phyloP scores from a whole-genome alignment of 2,329 filamentous ascomycete species.

The Trichoderma sp. region DNA sequence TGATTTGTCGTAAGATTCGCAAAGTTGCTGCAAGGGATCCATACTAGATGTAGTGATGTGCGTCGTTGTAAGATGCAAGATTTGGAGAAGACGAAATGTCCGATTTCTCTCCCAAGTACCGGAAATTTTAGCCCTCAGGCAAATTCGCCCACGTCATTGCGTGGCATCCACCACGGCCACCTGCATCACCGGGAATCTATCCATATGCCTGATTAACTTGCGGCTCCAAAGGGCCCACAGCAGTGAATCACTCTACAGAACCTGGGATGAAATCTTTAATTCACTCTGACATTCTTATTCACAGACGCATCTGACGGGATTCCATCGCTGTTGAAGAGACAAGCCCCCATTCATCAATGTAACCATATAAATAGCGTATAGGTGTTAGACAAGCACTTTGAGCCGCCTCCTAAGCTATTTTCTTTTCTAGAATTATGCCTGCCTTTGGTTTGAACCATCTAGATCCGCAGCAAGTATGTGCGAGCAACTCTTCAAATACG shows the following conservation, averaged over 20 bases:
- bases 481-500: conserved; percentile 28
- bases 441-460: background rate
- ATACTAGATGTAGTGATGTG: background rate
- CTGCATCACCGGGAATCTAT: background rate
- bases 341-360: background rate
- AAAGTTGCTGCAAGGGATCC: too few relatives aligned
- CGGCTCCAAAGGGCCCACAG: background rate
- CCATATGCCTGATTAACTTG: background rate
- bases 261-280: background rate
- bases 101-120: background rate
- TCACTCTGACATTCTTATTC: background rate
- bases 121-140: background rate
- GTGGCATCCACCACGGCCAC: background rate
- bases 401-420: background rate
- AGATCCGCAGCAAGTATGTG: conserved; percentile 28
- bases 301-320: background rate
- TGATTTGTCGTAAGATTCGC: too few relatives aligned
- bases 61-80: too few relatives aligned
- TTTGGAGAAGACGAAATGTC: background rate
- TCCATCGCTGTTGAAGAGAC: background rate
- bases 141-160: background rate
- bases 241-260: background rate
- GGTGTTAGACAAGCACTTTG: background rate
- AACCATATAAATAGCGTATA: background rate
- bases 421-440: background rate